phyloP scores from a whole-genome alignment of 2,329 filamentous ascomycete genomes.

The Monilinia vaccinii-corymbosi region DNA sequence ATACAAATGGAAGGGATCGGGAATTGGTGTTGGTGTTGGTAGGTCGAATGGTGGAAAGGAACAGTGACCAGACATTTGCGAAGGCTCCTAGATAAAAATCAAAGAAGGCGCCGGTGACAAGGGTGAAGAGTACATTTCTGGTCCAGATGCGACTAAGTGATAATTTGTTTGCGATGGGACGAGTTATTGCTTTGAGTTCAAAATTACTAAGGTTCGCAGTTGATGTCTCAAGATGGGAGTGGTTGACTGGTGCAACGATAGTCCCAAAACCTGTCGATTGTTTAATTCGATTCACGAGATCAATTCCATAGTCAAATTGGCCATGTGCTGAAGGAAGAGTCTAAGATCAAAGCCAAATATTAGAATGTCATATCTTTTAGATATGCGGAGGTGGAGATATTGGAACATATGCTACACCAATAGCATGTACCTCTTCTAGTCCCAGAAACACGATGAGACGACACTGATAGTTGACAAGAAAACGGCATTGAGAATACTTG shows the following conservation, averaged over 20 bases:
- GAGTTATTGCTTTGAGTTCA: background rate
- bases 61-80: conserved; percentile 49
- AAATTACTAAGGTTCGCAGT: background rate
- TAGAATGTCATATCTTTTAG: background rate
- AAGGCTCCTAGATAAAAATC: conserved; percentile 36
- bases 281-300: conserved; percentile 5
- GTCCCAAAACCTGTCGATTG: background rate
- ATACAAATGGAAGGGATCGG: conserved; percentile 26
- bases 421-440: conserved; percentile 24
- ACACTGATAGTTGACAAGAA: conserved; percentile 26
- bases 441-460: conserved; percentile 29
- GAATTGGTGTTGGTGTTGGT: background rate
- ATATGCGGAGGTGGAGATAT: background rate
- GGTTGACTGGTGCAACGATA: conserved; percentile 9
- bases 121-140: conserved; percentile 33
- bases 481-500: conserved; percentile 30
- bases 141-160: conserved; percentile 17
- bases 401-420: background rate
- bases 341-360: background rate
- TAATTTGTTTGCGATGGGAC: conserved; percentile 8
- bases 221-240: conserved; percentile 11
- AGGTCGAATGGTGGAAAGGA: conserved; percentile 48
- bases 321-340: conserved; percentile 8
- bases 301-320: conserved; percentile 3
- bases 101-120: conserved; percentile 41